Conservation (phyloP, 164 flowering plant species). For the Malania oleifera region DNA sequence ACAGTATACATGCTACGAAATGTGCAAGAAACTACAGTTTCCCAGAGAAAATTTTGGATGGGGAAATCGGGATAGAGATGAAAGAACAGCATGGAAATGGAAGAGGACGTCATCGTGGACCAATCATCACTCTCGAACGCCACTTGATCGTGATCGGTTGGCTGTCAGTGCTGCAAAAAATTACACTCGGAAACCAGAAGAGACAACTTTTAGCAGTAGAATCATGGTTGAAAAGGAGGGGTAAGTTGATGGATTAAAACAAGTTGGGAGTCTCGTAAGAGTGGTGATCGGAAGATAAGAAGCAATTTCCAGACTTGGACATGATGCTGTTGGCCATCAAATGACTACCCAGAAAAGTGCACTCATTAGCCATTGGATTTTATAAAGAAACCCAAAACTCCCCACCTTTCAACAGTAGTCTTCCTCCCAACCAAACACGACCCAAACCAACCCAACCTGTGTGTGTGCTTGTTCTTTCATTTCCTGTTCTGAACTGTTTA, state of each 20-base stretch:
- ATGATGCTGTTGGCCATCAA: conserved; percentile 83
- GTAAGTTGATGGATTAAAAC: conserved; percentile 11
- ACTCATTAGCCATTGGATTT: conserved; percentile 15
- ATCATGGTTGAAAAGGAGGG: conserved; percentile 38
- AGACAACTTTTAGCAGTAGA: conserved; percentile 41
- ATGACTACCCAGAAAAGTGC: conserved; percentile 23
- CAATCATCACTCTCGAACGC: conserved; percentile 20
- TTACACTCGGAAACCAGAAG: conserved; percentile 4
- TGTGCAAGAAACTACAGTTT: no score
- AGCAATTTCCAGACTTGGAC: conserved; percentile 29
- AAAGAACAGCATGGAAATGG: background rate
- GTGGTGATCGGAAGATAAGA: conserved; percentile 38
- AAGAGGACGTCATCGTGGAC: background rate
- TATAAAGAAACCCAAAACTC: background rate
- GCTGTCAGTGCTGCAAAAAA: conserved; percentile 6
- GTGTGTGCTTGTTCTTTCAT: no score
- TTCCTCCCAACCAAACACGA: no score
- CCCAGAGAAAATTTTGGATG: no score
- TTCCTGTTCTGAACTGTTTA: background rate
- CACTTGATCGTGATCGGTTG: conserved; percentile 18
- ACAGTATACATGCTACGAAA: conserved; percentile 19
- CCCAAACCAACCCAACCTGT: no score
- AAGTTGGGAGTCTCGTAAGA: conserved; percentile 14
- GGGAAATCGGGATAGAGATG: background rate
- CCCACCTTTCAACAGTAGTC: background rate